Evolutionary conservation across 345 rosid species (phyloP).

Genomic region (Boechera retrofracta): DNA sequence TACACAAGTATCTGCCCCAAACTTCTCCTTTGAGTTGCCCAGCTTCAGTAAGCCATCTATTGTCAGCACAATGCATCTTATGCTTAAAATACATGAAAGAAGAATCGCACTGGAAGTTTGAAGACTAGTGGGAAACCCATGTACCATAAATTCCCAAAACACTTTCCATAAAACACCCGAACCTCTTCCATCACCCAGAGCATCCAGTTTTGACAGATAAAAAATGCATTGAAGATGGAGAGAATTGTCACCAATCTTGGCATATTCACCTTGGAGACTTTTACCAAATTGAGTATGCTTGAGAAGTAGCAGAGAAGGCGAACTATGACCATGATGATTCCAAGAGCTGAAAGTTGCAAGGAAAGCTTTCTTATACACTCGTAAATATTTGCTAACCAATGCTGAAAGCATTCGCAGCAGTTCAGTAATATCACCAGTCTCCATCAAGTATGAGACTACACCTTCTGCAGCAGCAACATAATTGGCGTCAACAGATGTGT

Average conservation of each 20-base stretch:
- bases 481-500: slow-evolving; percentile 53
- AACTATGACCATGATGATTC: slow-evolving; percentile 49
- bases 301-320: slow-evolving; percentile 73
- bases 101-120: slow-evolving; percentile 65
- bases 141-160: slow-evolving; percentile 79
- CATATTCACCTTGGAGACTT: slow-evolving; percentile 65
- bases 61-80: slow-evolving; percentile 65
- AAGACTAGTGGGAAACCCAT: slow-evolving; percentile 83
- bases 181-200: slow-evolving; percentile 63
- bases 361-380: slow-evolving; percentile 71
- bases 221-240: slow-evolving; percentile 62
- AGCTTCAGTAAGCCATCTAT: slow-evolving; percentile 66
- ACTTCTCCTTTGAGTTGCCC: slow-evolving; percentile 47
- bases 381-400: slow-evolving; percentile 62
- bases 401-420: slow-evolving; percentile 65
- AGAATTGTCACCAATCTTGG: slow-evolving; percentile 61
- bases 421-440: slow-evolving; percentile 54
- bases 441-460: slow-evolving; percentile 58
- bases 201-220: slow-evolving; percentile 61
- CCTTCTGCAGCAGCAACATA: slow-evolving; percentile 62
- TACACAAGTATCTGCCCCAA: slow-evolving; percentile 56
- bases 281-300: slow-evolving; percentile 74
- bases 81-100: slow-evolving; percentile 74
- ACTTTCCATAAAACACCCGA: slow-evolving; percentile 63
- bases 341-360: slow-evolving; percentile 60